Base-by-base conservation (phyloP, 2,329 filamentous ascomycete genomes). In the Penicillium vulpinum region DNA sequence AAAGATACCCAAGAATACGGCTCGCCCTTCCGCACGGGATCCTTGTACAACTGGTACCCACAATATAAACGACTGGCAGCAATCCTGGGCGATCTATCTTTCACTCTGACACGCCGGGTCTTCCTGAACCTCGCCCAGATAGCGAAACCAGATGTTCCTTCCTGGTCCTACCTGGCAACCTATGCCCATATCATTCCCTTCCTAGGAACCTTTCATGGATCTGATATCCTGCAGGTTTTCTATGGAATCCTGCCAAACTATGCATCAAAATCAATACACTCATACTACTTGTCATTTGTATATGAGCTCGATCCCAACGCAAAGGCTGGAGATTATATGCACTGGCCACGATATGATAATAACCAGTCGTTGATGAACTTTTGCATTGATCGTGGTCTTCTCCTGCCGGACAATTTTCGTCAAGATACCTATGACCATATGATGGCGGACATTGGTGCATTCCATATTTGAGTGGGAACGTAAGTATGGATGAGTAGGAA, bases 31-130 rank as follows among this genome's bases (percentile, higher is more conserved):
- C 80, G 85, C 48, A 92, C 89, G 0, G 78, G 83, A 1, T 59
- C 82, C 10, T 61, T 88, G n/a, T 90, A 93, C 75, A 86, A 88
- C 66, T 79, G 85, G 67, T 92, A 90, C 68, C 88, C 90, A 0
- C 83, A 90, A 62, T 92, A 86, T 80, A 93, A 92, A 74, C 87
- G 88, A 15, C 77, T 91, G 0, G 86, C 88, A 2, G 89, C 90
- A 35, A 83, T 93, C 28, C 77, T 92, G 0, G 90, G 90, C 15
- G 90, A 94, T 68, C 66, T 91, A 0, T 84, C 84, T 2, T 93
- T 94, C 74, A 92, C 87, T 0, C 79, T 94, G 0, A 84, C 85
- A 0, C 85, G 90, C 1, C 85, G 90, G 16, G 58, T 81, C 5
- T 87, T 90, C 70, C 81, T 94, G 22, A 68, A 79, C 13, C 56